Conservation (phyloP, 768 basidiomycete species). For the Russula olivacea region DNA sequence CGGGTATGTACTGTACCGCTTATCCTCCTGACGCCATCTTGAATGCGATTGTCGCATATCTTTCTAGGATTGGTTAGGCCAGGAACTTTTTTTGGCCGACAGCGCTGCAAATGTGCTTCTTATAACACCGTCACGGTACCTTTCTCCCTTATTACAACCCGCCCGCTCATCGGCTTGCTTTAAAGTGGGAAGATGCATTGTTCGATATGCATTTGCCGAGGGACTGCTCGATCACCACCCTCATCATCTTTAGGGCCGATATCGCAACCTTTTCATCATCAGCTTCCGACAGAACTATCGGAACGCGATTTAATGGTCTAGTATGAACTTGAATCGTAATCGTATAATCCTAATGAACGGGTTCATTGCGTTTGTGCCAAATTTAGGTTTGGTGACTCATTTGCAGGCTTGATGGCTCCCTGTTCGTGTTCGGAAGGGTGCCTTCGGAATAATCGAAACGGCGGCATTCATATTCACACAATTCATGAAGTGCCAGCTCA, state of each 20-base stretch:
- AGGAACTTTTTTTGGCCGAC: constrained; percentile 56
- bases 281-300: not conserved
- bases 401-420: not conserved
- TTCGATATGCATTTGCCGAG: constrained; percentile 92
- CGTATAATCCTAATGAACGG: not conserved
- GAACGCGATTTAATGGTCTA: not conserved
- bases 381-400: not conserved
- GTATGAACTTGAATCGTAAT: not conserved
- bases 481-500: constrained; percentile 80
- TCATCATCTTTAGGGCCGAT: constrained; percentile 72
- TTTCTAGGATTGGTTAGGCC: constrained; percentile 73
- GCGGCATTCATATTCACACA: constrained; percentile 41
- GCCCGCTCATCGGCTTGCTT: constrained; percentile 79
- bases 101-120: constrained; percentile 46
- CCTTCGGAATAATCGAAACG: not conserved
- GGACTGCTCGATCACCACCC: constrained; percentile 77
- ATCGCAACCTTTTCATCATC: not conserved
- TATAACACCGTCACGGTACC: constrained; percentile 82
- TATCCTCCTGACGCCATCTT: constrained; percentile 42
- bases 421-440: not conserved
- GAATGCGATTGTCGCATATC: constrained; percentile 57
- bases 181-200: constrained; percentile 60
- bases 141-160: constrained; percentile 66
- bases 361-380: not conserved
- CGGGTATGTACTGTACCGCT: constrained; percentile 64